Conservation (phyloP, 2,329 filamentous ascomycete genomes). For the Fusarium globosum region DNA sequence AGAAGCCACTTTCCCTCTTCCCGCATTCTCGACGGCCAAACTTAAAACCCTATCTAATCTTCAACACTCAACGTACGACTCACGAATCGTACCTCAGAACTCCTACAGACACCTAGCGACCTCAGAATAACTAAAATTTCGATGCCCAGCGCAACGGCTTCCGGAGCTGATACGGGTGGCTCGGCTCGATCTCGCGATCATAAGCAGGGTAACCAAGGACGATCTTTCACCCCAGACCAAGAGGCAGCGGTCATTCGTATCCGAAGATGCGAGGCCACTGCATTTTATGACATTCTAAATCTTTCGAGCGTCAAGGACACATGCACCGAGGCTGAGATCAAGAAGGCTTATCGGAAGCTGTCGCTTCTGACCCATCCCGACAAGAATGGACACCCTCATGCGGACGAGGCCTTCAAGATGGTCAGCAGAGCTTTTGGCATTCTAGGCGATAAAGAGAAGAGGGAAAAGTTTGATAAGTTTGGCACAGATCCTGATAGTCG, state of each 20-base stretch:
- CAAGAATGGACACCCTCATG: constrained; percentile 96
- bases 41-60: constrained; percentile 1
- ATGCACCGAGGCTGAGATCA: constrained; percentile 86
- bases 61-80: constrained; percentile 7
- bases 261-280: constrained; percentile 82
- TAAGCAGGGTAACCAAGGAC: constrained; percentile 80
- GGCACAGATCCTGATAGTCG: constrained; percentile 93
- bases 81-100: not conserved
- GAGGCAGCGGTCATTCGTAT: constrained; percentile 92
- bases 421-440: constrained; percentile 94
- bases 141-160: constrained; percentile 62
- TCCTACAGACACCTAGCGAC: constrained; percentile 5
- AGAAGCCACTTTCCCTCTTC: constrained; percentile 41
- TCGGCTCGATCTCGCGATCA: constrained; percentile 69
- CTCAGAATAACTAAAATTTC: constrained; percentile 11
- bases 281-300: constrained; percentile 94
- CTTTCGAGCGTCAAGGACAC: constrained; percentile 72
- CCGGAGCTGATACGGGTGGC: constrained; percentile 63
- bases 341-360: constrained; percentile 96
- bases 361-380: constrained; percentile 96
- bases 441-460: constrained; percentile 91
- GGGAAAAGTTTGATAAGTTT: constrained; percentile 83
- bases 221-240: constrained; percentile 88
- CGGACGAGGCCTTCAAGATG: constrained; percentile 99
- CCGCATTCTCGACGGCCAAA: constrained; percentile 17